These are phyloP conservation scores for Blastobotrys americana DNA, from an alignment of 805 yeast species.

Conservation along the genomic window DNA sequence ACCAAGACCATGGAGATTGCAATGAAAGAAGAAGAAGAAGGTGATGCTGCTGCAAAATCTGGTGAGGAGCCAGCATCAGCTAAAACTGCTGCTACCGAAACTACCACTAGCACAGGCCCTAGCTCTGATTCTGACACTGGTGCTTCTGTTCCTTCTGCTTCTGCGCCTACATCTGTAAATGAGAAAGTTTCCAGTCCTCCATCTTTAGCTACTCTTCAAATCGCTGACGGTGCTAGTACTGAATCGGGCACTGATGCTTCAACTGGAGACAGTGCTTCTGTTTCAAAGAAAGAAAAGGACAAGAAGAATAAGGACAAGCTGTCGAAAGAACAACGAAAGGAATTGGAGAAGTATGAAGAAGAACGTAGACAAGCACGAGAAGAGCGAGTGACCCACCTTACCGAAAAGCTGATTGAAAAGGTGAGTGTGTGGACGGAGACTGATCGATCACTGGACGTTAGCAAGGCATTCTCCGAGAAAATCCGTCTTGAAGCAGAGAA, in stretches of 20 bases:
- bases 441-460: conserved; percentile 53
- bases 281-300: conserved; percentile 27
- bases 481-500: conserved; percentile 80
- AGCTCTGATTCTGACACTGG: not conserved
- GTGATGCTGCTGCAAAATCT: conserved; percentile 21
- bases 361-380: conserved; percentile 63
- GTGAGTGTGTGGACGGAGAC: conserved; percentile 55
- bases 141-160: conserved; percentile 1
- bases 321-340: conserved; percentile 41
- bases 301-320: conserved; percentile 23
- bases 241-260: conserved; percentile 13
- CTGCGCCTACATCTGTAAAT: not conserved
- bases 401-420: conserved; percentile 49
- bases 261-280: conserved; percentile 11
- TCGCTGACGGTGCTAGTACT: conserved; percentile 12
- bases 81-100: conserved; percentile 9
- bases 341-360: conserved; percentile 63
- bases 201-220: conserved; percentile 4
- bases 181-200: conserved; percentile 1
- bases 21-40: conserved; percentile 40
- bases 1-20: conserved; percentile 51
- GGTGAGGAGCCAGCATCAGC: conserved; percentile 12
- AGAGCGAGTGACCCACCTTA: conserved; percentile 55
- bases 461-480: conserved; percentile 54
- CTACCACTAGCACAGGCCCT: not conserved